Percentiles rank a stretch among this genome's conserved stretches.
Conservation (phyloP, 2,329 filamentous ascomycete species). For the Xylaria polymorpha region DNA sequence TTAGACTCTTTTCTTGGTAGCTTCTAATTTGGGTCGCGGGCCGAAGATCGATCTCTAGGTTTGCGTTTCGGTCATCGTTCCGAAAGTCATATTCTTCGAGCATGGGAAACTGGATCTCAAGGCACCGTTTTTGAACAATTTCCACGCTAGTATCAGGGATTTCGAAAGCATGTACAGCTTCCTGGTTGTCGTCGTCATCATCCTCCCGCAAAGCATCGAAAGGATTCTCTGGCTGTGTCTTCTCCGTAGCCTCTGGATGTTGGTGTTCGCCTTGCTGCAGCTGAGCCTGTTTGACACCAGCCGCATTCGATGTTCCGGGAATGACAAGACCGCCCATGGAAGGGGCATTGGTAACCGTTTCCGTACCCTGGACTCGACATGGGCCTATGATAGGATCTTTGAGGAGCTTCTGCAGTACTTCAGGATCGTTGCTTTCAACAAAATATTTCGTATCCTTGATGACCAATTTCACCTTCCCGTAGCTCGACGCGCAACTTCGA, state of each 20-base stretch:
- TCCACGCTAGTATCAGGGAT: conserved; percentile 86
- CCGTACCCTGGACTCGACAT: conserved; percentile 77
- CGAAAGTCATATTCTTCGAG: conserved; percentile 98
- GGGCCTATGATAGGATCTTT: conserved; percentile 85
- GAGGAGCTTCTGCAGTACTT: conserved; percentile 86
- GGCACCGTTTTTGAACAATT: conserved; percentile 87
- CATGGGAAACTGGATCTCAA: conserved; percentile 86
- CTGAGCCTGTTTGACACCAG: conserved; percentile 81
- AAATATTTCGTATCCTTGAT: conserved; percentile 95
- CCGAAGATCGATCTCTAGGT: conserved; percentile 91
- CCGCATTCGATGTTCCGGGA: conserved; percentile 92
- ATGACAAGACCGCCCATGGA: conserved; percentile 91
- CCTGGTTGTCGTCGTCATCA: conserved; percentile 86
- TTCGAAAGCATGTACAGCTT: conserved; percentile 92
- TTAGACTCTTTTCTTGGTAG: conserved; percentile 96
- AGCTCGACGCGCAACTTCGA: conserved; percentile 82
- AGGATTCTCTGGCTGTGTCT: conserved; percentile 72
- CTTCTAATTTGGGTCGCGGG: conserved; percentile 89
- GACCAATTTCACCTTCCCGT: conserved; percentile 95
- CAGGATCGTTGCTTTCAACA: conserved; percentile 89
- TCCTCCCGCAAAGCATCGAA: conserved; percentile 80
- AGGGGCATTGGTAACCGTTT: conserved; percentile 83
- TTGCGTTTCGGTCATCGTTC: conserved; percentile 88
- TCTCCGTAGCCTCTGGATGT: conserved; percentile 60
- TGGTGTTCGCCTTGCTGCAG: conserved; percentile 53